Evolutionary conservation across 352 stramenopile genomes (phyloP), one percentile per base, ranked within the genome.

Genomic region (Thalassiosira delicatula): DNA sequence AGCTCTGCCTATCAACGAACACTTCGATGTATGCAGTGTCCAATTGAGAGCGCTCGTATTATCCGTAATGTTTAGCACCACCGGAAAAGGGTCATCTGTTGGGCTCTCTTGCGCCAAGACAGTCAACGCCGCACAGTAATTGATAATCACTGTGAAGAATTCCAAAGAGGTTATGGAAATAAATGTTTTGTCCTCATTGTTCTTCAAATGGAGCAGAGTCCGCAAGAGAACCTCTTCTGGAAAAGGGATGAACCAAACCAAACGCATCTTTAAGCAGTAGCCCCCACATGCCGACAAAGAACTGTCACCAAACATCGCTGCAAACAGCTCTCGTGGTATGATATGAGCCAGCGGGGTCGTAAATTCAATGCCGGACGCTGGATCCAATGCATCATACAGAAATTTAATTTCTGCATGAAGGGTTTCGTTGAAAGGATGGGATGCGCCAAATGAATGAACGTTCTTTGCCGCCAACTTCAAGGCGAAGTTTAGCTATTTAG

Each of bases 11-110:
- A 69, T 40, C 0, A 42, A 11, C 0, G 59, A 73, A 11, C 11
- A 21, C 21, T 78, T 83, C 14, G 57, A 83, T 30, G 14, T 35
- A 27, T 77, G 32, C 3, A 59, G 66, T 0, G 60, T 37, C 75
- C 76, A 84, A 54, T 56, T 49, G 2, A 66, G 14, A 23, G 68
- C 68, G 12, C 29, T 27, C 17, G 60, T 79, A 42, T 75, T 84
- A 37, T 79, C 76, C 21, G 3, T 4, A 4, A 17, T 56, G 27
- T 46, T 63, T 0, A 82, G 32, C 9, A 76, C 4, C 0, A 81
- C 63, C 70, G 73, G 73, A 32, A 32, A 63, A 9, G 63, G 63
- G 29, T 81, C 54, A 37, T 70, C 21, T 42, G 46, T 71, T 5
- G 56, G 63, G 19, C 29, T 14, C 0, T 65, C 11, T 25, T 19